Evolutionary conservation across 371 early-diverging fungal genomes (phyloP), one percentile per base, ranked within the genome.

Genomic region (Enterospora canceri): DNA sequence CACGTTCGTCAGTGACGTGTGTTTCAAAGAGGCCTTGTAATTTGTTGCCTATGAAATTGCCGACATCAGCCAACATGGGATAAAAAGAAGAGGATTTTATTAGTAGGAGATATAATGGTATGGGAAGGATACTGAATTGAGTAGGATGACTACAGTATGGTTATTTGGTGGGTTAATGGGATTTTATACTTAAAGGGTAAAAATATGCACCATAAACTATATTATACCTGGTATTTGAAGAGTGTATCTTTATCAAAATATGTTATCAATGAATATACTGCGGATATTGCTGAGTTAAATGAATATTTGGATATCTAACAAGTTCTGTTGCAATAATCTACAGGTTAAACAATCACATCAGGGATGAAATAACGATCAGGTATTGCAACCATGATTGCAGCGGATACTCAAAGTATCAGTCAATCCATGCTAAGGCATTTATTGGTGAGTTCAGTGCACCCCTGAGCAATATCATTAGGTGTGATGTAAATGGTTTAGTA

Each of bases 51-150:
- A 76, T 76, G 26, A 67, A 65, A 18, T 55, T 76, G 56, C 76
- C 76, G 31, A 76, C 29, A 30, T 76, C 76, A 8, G 49, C 48
- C 5, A 76, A 60, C 76, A 76, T 76, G 0, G 32, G 16, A 34
- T 31, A 32, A n/a, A n/a, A n/a, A n/a, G n/a, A n/a, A n/a, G n/a
- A n/a, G n/a, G n/a, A n/a, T n/a, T n/a, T n/a, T n/a, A n/a, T n/a
- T n/a, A n/a, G n/a, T n/a, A n/a, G n/a, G n/a, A n/a, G n/a, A n/a
- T n/a, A n/a, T n/a, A n/a, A n/a, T n/a, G n/a, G n/a, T n/a, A n/a
- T n/a, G n/a, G n/a, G n/a, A n/a, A n/a, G n/a, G n/a, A n/a, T n/a
- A n/a, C n/a, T n/a, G n/a, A n/a, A n/a, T n/a, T n/a, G n/a, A n/a
- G n/a, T n/a, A n/a, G n/a, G n/a, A n/a, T n/a, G n/a, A n/a, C n/a